Conservation (phyloP, 164 flowering plant genomes). For the Stephania yunnanensis region DNA sequence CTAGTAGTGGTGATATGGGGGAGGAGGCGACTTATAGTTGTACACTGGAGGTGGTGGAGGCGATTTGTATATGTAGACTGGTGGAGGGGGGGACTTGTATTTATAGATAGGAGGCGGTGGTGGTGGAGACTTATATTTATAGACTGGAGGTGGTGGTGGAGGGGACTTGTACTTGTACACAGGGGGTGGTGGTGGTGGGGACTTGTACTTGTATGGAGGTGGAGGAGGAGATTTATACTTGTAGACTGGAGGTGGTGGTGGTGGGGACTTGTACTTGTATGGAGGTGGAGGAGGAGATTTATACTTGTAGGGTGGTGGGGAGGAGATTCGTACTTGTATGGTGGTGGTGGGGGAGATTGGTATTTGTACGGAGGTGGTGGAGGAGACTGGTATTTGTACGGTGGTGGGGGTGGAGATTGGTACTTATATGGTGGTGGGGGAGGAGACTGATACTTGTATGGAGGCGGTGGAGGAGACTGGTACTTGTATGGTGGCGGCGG, state of each 20-base stretch:
- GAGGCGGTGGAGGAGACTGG: not conserved
- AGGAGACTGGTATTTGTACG: not conserved
- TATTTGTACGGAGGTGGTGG: slow-evolving; percentile 15
- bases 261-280: slow-evolving; percentile 12
- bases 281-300: not conserved
- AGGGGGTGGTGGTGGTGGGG: not conserved
- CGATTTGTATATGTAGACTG: not conserved
- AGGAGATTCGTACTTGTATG: not conserved
- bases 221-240: not conserved
- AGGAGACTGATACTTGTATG: not conserved
- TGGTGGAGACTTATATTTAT: not conserved
- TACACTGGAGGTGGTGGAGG: not conserved
- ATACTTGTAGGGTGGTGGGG: not conserved
- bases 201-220: not conserved
- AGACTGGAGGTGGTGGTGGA: not conserved
- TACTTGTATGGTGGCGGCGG: slow-evolving; percentile 6
- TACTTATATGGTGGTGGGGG: slow-evolving; percentile 1
- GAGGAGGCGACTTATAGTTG: slow-evolving; percentile 1
- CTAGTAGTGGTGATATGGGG: slow-evolving; percentile 4
- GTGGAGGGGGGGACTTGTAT: not conserved
- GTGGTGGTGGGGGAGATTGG: slow-evolving; percentile 13
- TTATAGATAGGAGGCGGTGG: not conserved
- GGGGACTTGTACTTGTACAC: not conserved
- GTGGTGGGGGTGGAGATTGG: slow-evolving; percentile 14
- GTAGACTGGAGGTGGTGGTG: slow-evolving; percentile 12